A percentile compares a stretch with the other conserved stretches of the same genome.
These are phyloP conservation scores for Seiridium cupressi DNA, from an alignment of 2,329 filamentous ascomycete genomes.

Conservation along the genomic window DNA sequence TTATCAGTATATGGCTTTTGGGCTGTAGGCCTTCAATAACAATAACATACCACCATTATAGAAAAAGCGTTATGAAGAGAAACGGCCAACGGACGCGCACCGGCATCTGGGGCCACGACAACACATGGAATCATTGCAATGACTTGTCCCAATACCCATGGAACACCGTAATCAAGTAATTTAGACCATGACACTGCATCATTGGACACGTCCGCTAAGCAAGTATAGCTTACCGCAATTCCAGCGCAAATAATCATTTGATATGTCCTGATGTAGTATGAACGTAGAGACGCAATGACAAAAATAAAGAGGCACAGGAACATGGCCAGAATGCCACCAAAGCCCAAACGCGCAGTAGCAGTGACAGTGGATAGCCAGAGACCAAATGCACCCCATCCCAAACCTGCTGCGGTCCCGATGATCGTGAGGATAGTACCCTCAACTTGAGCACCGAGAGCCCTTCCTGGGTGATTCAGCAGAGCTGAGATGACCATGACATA, in stretches of 20 bases:
- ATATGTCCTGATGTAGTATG: slow-evolving; percentile 55
- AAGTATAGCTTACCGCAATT: slow-evolving; percentile 53
- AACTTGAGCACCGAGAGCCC: slow-evolving; percentile 55
- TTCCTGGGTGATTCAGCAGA: slow-evolving; percentile 57
- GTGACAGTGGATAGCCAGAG: slow-evolving; percentile 53
- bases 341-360: slow-evolving; percentile 40
- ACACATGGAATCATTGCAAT: slow-evolving; percentile 49
- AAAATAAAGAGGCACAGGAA: slow-evolving; percentile 54
- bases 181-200: slow-evolving; percentile 45
- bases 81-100: slow-evolving; percentile 48
- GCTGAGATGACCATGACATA: slow-evolving; percentile 57
- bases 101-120: slow-evolving; percentile 52
- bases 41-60: slow-evolving; percentile 40
- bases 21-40: not conserved
- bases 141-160: slow-evolving; percentile 55
- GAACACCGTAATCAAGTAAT: slow-evolving; percentile 50
- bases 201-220: slow-evolving; percentile 46
- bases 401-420: slow-evolving; percentile 50
- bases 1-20: not conserved
- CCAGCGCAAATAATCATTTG: slow-evolving; percentile 55
- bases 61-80: slow-evolving; percentile 44
- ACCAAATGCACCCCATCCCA: slow-evolving; percentile 55
- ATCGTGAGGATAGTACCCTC: slow-evolving; percentile 54
- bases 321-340: slow-evolving; percentile 53
- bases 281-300: slow-evolving; percentile 49